Percentiles rank a stretch among this genome's conserved stretches.
Conservation (phyloP, 805 yeast genomes). For the Aciculoconidium aculeatum region DNA sequence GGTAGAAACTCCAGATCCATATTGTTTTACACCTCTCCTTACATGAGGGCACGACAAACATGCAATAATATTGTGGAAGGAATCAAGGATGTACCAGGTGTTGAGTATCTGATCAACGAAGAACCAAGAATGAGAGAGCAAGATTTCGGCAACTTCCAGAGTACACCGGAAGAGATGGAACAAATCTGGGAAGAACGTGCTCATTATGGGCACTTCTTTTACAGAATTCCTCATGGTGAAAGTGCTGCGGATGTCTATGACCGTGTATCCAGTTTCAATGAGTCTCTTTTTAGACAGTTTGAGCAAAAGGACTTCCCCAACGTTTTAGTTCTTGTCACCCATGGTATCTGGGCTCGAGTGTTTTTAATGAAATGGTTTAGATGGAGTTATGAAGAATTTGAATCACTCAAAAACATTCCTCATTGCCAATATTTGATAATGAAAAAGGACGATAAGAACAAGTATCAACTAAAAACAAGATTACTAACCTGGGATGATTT, state of each 20-base stretch:
- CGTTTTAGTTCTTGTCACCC: conserved; percentile 80
- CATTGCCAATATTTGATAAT: conserved; percentile 79
- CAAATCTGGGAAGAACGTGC: conserved; percentile 80
- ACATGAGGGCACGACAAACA: conserved; percentile 78
- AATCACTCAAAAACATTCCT: conserved; percentile 72
- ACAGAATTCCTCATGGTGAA: conserved; percentile 88
- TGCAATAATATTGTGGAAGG: conserved; percentile 63
- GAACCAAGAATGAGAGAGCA: conserved; percentile 93
- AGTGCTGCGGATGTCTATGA: conserved; percentile 96
- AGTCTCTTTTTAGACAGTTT: conserved; percentile 78
- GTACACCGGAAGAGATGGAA: conserved; percentile 70
- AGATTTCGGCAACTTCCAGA: conserved; percentile 92
- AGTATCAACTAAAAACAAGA: conserved; percentile 54
- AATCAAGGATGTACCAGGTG: conserved; percentile 39
- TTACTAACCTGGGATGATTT: conserved; percentile 69
- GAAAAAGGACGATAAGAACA: conserved; percentile 52
- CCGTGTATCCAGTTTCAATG: conserved; percentile 85
- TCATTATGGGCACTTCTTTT: conserved; percentile 73
- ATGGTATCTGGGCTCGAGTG: conserved; percentile 92
- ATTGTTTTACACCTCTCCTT: conserved; percentile 82
- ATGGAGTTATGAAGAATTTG: conserved; percentile 89
- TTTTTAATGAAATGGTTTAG: conserved; percentile 92
- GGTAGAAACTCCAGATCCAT: conserved; percentile 32
- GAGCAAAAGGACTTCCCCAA: conserved; percentile 65
- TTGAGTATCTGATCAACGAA: conserved; percentile 56